These are phyloP conservation scores for Colletotrichum somersetense DNA, from an alignment of 2,329 filamentous ascomycete genomes.

Conservation along the genomic window DNA sequence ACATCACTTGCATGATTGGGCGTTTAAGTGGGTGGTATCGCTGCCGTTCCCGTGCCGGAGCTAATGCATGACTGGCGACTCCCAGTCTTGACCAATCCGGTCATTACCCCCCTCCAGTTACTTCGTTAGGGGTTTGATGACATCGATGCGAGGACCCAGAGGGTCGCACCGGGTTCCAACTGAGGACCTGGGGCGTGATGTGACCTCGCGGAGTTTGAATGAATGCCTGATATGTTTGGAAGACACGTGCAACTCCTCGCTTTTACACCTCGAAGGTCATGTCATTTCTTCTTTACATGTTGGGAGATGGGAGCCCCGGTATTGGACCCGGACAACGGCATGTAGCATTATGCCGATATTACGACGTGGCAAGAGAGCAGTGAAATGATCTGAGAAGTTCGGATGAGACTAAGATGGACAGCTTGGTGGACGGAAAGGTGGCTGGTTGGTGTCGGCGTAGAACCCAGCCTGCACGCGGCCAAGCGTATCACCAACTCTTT, in stretches of 20 bases:
- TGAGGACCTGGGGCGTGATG: neutral
- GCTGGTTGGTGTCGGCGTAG: neutral
- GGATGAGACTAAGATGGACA: neutral
- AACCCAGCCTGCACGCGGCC: neutral
- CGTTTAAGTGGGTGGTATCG: neutral
- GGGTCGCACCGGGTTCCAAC: neutral
- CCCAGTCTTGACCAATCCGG: neutral
- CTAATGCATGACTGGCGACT: neutral
- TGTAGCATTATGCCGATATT: neutral
- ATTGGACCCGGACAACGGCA: neutral
- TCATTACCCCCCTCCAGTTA: neutral
- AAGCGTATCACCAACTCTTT: neutral
- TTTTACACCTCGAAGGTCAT: neutral
- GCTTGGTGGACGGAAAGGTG: too few species aligned
- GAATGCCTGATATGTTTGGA: neutral
- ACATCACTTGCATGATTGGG: neutral
- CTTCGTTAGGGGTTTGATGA: neutral
- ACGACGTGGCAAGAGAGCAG: too few species aligned
- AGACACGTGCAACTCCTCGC: neutral
- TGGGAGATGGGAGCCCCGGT: neutral
- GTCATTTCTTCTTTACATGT: neutral
- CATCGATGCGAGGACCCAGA: neutral
- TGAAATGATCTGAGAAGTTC: too few species aligned
- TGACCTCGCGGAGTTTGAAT: neutral
- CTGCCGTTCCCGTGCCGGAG: neutral